A percentile compares a stretch with the other conserved stretches of the same genome.
Evolutionary conservation across 2,329 filamentous ascomycete species (phyloP).

Genomic region (Colletotrichum melonis): DNA sequence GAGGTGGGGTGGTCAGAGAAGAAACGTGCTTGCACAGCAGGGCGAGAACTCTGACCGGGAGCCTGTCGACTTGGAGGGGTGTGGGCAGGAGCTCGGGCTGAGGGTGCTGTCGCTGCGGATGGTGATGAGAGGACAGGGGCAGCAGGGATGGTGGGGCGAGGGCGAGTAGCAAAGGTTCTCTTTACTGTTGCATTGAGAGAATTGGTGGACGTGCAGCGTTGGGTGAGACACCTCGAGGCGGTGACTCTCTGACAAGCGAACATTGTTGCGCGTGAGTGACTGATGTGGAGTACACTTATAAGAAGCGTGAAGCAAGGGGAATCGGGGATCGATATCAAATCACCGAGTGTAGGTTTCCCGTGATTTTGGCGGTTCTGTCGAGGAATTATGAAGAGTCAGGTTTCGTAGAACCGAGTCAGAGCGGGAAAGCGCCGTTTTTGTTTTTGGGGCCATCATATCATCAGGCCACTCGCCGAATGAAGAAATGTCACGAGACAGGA

Average conservation of each 20-base stretch:
- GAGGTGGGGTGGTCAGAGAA: constrained; percentile 34
- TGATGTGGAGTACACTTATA: not conserved
- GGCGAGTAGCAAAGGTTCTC: constrained; percentile 27
- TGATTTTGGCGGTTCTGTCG: not conserved
- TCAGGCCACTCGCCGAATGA: constrained; percentile 10
- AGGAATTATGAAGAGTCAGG: not conserved
- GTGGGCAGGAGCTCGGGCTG: not conserved
- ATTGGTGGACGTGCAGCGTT: constrained; percentile 13
- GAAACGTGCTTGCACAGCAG: constrained; percentile 26
- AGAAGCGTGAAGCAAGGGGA: not conserved
- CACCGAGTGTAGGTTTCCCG: not conserved
- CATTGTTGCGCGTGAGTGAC: not conserved
- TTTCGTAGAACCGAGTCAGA: no score
- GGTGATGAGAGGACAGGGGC: constrained; percentile 6
- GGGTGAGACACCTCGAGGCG: constrained; percentile 26
- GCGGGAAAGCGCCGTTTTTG: not conserved
- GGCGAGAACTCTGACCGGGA: constrained; percentile 2
- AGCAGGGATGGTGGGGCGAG: constrained; percentile 28
- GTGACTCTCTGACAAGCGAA: constrained; percentile 8
- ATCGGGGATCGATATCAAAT: not conserved
- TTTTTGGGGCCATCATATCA: constrained; percentile 1
- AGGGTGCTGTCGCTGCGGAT: not conserved
- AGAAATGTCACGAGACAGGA: not conserved
- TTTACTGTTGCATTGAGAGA: constrained; percentile 18
- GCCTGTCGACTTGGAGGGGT: not conserved